Evolutionary conservation across 2,329 filamentous ascomycete genomes (phyloP), one percentile per base, ranked within the genome.

Genomic region (Rhynchosporium agropyri): DNA sequence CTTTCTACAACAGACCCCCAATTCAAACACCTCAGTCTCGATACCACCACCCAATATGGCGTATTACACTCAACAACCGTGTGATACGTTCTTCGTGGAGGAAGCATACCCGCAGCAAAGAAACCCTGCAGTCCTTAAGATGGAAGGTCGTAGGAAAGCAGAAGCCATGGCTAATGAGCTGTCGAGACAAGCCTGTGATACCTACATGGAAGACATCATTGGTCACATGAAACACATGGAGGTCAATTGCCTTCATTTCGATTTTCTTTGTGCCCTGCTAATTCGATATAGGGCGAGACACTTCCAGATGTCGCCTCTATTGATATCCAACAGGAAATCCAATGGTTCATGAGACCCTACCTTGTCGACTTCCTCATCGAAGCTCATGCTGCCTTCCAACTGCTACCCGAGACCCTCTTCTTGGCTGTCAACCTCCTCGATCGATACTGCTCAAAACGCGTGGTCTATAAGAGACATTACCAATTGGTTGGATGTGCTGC

Each of bases 271-370:
- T 60, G 29, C 55, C 45, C 62, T 67, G 69, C 74, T 75, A 64
- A 74, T 76, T 51, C 75, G 61, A 54, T 50, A 60, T 69, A 89
- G 86, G 85, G 89, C 73, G 90, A 96, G 78, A 98, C 95, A 33
- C 82, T 98, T 69, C 91, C 95, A 60, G 95, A 99, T 77, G 94
- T 96, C 76, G 94, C 94, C 77, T 92, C 96, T 42, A 99, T 99
- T 76, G 95, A 99, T 77, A 97, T 98, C 78, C 95, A 99, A 79
- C 92, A 93, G 69, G 95, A 99, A 83, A 98, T 99, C 67, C 92
- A 98, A 76, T 99, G 95, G 95, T 98, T 96, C 79, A 99, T 99
- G 95, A 84, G 95, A 72, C 95, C 95, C 0, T 98, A 97, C 77
- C 88, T 99, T 42, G 90, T 99, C 75, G 95, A 99, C 80, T 99